Conservation (phyloP, 2,329 filamentous ascomycete genomes). For the Triangularia verruculosa region DNA sequence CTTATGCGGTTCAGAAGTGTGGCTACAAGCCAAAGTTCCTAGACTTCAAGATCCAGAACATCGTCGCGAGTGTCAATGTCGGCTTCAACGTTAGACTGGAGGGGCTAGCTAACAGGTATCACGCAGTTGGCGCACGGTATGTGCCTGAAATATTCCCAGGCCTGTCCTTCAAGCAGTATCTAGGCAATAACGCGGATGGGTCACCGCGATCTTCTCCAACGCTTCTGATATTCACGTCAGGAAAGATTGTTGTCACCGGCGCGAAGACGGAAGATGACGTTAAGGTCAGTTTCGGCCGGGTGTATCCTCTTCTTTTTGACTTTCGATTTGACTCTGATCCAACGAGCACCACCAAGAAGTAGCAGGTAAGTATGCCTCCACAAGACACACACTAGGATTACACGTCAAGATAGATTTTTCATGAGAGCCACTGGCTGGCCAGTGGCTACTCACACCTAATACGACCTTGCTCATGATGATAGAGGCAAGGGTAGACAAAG, state of each 20-base stretch:
- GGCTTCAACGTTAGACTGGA: conserved; percentile 95
- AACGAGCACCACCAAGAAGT: background rate
- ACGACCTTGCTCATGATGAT: background rate
- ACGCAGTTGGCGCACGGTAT: conserved; percentile 63
- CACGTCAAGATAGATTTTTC: background rate
- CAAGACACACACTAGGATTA: background rate
- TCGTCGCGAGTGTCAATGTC: conserved; percentile 92
- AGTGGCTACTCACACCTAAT: background rate
- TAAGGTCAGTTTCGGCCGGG: conserved; percentile 67
- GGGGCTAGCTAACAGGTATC: conserved; percentile 77
- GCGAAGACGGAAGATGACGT: conserved; percentile 94
- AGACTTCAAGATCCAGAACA: conserved; percentile 98
- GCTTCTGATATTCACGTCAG: conserved; percentile 89
- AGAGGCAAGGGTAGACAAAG: background rate
- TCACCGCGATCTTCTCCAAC: conserved; percentile 67
- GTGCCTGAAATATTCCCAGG: conserved; percentile 95
- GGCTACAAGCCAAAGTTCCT: conserved; percentile 97
- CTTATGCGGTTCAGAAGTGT: conserved; percentile 95
- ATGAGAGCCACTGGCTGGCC: background rate
- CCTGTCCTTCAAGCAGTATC: conserved; percentile 97
- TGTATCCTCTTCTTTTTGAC: conserved; percentile 23
- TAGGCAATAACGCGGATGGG: conserved; percentile 37
- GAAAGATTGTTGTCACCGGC: conserved; percentile 92
- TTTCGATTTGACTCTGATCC: background rate
- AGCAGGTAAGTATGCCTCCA: background rate